A percentile compares a stretch with the other conserved stretches of the same genome.
Conservation (phyloP, 2,329 filamentous ascomycete genomes). For the Scedosporium dehoogii region DNA sequence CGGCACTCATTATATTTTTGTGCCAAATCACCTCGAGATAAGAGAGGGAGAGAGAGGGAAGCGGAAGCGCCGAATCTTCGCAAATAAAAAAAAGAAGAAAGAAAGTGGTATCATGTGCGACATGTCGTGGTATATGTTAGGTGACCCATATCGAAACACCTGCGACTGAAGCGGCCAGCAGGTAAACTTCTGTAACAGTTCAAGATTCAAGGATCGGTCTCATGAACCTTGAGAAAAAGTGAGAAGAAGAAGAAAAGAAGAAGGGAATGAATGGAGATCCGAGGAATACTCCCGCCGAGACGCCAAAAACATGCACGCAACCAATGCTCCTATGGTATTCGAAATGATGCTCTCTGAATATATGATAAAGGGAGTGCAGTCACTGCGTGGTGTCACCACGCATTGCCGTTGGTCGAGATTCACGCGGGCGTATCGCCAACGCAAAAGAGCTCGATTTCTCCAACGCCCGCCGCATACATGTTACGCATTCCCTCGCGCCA, state of each 20-base stretch:
- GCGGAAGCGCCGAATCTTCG: constrained; percentile 1
- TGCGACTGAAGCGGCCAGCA: background rate
- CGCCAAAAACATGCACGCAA: constrained; percentile 2
- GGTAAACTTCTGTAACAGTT: background rate
- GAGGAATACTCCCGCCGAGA: background rate
- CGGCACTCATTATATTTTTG: background rate
- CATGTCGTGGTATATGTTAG: constrained; percentile 3
- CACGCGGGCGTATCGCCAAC: constrained; percentile 35
- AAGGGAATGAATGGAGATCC: background rate
- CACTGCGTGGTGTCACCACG: too few species aligned
- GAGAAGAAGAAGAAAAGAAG: background rate
- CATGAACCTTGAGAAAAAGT: background rate
- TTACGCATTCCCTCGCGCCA: constrained; percentile 65
- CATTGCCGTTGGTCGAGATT: background rate
- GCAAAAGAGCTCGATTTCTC: constrained; percentile 85
- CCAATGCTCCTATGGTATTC: background rate
- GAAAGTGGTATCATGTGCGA: constrained; percentile 10
- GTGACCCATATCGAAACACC: background rate
- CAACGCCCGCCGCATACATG: constrained; percentile 58
- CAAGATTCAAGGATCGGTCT: background rate
- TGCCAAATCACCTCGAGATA: background rate
- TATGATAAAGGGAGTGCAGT: background rate
- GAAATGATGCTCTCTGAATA: background rate
- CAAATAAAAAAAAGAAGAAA: constrained; percentile 10
- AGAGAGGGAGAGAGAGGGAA: constrained; percentile 8